phyloP scores from a whole-genome alignment of 2,329 filamentous ascomycete species.

The Alternaria sp. region DNA sequence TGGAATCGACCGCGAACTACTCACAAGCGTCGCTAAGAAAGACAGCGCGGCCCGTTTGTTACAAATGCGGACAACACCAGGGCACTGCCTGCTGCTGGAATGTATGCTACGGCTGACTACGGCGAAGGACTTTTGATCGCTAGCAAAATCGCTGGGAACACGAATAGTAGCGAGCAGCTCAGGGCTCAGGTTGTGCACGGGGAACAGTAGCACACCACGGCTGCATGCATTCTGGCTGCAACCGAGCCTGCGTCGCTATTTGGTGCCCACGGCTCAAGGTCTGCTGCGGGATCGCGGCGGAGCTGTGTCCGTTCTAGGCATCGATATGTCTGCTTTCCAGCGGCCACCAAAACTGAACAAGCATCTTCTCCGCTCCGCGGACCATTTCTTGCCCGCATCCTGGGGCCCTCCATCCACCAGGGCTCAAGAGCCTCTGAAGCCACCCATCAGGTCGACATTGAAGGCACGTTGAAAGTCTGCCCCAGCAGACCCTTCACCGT shows the following conservation, averaged over 20 bases:
- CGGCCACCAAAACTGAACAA: constrained; percentile 22
- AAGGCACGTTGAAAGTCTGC: neutral
- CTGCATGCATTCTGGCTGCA: constrained; percentile 28
- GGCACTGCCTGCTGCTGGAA: constrained; percentile 14
- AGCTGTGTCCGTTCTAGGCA: constrained; percentile 15
- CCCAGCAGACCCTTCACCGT: constrained; percentile 8
- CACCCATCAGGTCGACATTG: constrained; percentile 3
- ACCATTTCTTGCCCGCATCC: constrained; percentile 7
- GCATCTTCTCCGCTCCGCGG: constrained; percentile 19
- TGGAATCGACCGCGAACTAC: constrained; percentile 42
- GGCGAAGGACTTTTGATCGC: constrained; percentile 15
- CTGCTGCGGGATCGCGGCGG: constrained; percentile 27
- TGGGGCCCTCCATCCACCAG: constrained; percentile 11
- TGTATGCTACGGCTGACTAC: constrained; percentile 18
- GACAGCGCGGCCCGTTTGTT: constrained; percentile 34
- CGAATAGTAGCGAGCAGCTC: constrained; percentile 15
- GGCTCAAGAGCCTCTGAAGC: constrained; percentile 6
- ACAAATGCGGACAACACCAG: constrained; percentile 27
- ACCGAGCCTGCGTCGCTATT: constrained; percentile 18
- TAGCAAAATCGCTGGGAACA: constrained; percentile 6
- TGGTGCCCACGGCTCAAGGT: constrained; percentile 22
- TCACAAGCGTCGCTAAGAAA: constrained; percentile 39
- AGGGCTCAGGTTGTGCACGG: constrained; percentile 19
- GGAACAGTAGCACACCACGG: constrained; percentile 16
- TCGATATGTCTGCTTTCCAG: constrained; percentile 17